A percentile compares a stretch with the other conserved stretches of the same genome.
These are phyloP conservation scores for Orbilia brochopaga DNA, from an alignment of 2,329 filamentous ascomycete species.

Conservation along the genomic window DNA sequence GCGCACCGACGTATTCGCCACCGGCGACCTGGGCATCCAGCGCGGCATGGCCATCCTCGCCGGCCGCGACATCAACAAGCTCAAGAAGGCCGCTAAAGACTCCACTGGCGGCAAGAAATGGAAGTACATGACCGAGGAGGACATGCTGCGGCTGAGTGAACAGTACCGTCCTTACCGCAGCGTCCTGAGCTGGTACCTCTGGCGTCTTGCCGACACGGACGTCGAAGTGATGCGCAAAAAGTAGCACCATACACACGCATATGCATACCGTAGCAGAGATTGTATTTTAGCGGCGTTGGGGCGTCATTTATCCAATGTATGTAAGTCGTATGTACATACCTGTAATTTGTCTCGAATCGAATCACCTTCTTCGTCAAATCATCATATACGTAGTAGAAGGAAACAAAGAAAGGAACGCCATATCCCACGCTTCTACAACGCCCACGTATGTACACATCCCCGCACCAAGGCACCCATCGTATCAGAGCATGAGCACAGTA, in stretches of 20 bases:
- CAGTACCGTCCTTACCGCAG: slow-evolving; percentile 79
- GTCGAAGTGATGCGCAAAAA: slow-evolving; percentile 60
- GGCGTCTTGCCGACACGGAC: slow-evolving; percentile 82
- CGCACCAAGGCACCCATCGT: no score
- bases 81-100: slow-evolving; percentile 65
- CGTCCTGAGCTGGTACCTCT: slow-evolving; percentile 68
- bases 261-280: no score
- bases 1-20: slow-evolving; percentile 89
- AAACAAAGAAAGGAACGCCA: no score
- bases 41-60: slow-evolving; percentile 88
- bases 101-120: slow-evolving; percentile 75
- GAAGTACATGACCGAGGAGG: slow-evolving; percentile 95
- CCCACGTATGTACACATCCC: no score
- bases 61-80: slow-evolving; percentile 79
- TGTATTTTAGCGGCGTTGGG: neutral
- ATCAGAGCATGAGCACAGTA: no score
- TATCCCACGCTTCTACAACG: no score
- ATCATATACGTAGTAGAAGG: no score
- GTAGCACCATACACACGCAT: slow-evolving; percentile 14
- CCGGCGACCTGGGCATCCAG: slow-evolving; percentile 92
- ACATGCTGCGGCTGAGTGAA: slow-evolving; percentile 83
- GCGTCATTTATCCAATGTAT: neutral
- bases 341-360: no score
- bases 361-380: no score
- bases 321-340: neutral